Base-by-base conservation (phyloP, 1,284 basidiomycete species). In the Fomes fomentarius region DNA sequence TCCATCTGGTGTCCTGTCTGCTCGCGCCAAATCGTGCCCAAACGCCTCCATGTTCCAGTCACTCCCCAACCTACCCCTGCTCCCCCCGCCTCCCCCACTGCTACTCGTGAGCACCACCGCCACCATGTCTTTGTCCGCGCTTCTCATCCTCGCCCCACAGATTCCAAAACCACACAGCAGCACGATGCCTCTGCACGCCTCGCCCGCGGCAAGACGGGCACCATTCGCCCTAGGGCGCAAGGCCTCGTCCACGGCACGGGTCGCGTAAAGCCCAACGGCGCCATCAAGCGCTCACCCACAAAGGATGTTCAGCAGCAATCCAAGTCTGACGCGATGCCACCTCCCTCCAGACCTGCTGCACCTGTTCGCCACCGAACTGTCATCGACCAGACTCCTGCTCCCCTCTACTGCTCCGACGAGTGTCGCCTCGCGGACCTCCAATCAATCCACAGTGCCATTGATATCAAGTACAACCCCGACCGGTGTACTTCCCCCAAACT, bases 371-470 rank as follows among this genome's bases (percentile, higher is more conserved):
- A 78, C 41, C 80, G 82, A 38, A 84, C 82, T 4, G 75, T 90
- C 70, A 90, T 91, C 72, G 88, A 90, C 73, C 87, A 87, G 67
- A 76, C 78, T 1, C 89, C 85, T 11, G 82, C 82, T 2, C 87
- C 89, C 21, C 79, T 91, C 58, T 92, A 91, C 72, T 92, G 89
- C 72, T 91, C 88, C 2, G 86, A 89, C 59, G 80, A 85, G 65
- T 92, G 89, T 69, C 77, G 81, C 57, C 69, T 84, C 37, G 72
- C 72, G 39, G 88, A 90, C 69, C 66, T 83, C 61, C 73, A 76
- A 64, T 72, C 71, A 61, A 66, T 63, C 39, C 69, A 74, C 35
- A 72, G 73, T 46, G 72, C 69, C 55, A 66, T 78, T 40, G 73
- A 76, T 42, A 71, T 78, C 68, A 70, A 81, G 61, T 83, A 74